Conservation (phyloP, 2,329 filamentous ascomycete species). For the Amphichorda felina region DNA sequence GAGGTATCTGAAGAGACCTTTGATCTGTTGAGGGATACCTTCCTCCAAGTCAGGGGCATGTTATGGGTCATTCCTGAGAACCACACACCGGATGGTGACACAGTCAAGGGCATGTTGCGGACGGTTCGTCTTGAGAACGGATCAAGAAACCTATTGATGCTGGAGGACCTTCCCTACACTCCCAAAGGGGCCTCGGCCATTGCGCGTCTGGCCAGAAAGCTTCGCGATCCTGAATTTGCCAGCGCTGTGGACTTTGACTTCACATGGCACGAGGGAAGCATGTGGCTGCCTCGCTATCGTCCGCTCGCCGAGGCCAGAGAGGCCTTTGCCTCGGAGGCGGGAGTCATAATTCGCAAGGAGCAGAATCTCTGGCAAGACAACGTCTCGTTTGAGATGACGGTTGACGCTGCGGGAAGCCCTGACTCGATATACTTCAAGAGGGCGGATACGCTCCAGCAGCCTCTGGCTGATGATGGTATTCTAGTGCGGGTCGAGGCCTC, state of each 20-base stretch:
- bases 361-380: constrained; percentile 10
- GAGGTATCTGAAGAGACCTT: constrained; percentile 3
- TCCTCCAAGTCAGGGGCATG: constrained; percentile 4
- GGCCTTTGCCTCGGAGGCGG: constrained; percentile 5
- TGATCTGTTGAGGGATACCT: constrained; percentile 3
- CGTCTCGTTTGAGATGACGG: constrained; percentile 11
- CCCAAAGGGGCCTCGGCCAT: constrained; percentile 3
- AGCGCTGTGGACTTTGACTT: constrained; percentile 6
- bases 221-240: constrained; percentile 1
- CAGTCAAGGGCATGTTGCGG: constrained; percentile 6
- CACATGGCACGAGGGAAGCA: constrained; percentile 5
- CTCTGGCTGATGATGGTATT: constrained; percentile 5
- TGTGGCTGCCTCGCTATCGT: constrained; percentile 6
- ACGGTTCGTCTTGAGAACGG: constrained; percentile 5
- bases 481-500: constrained; percentile 6
- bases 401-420: constrained; percentile 10
- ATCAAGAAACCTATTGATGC: constrained; percentile 2
- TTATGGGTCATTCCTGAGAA: constrained; percentile 6
- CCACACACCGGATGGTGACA: constrained; percentile 3
- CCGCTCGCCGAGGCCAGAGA: constrained; percentile 4
- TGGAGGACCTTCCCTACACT: constrained; percentile 3
- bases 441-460: constrained; percentile 2
- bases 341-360: constrained; percentile 7
- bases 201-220: constrained; percentile 1
- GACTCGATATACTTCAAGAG: constrained; percentile 10